Conservation (phyloP, 1,284 basidiomycete species). For the Inonotus obliquus region DNA sequence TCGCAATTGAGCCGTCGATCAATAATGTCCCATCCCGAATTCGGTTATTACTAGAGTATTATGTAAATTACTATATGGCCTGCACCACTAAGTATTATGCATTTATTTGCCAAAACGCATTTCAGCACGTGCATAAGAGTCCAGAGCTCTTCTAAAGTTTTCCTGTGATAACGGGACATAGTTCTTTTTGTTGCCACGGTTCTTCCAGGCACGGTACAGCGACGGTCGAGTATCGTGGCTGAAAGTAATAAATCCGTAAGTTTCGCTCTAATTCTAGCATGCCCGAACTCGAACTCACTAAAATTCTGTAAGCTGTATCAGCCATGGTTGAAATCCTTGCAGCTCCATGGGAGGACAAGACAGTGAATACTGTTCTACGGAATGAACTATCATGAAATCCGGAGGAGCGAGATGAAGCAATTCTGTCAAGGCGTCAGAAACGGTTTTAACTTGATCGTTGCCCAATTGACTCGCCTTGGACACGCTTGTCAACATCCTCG, state of each 20-base stretch:
- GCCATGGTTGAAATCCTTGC: constrained; percentile 76
- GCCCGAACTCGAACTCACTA: constrained; percentile 47
- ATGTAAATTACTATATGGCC: not conserved
- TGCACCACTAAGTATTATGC: not conserved
- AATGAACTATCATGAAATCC: constrained; percentile 71
- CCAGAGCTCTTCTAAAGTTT: constrained; percentile 57
- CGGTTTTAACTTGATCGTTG: not conserved
- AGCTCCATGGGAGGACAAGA: constrained; percentile 51
- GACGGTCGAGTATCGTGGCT: constrained; percentile 11
- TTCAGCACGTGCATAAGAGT: constrained; percentile 64
- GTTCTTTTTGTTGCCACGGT: constrained; percentile 1
- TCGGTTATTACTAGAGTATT: too few relatives aligned
- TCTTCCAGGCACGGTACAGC: constrained; percentile 8
- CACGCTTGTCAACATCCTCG: constrained; percentile 1
- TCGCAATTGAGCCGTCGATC: not conserved
- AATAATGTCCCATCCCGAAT: not conserved
- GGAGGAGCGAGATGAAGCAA: constrained; percentile 39
- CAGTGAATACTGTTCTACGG: constrained; percentile 36
- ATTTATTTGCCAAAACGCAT: constrained; percentile 67
- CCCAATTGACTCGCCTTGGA: not conserved
- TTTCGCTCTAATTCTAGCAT: not conserved
- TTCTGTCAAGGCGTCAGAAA: constrained; percentile 20
- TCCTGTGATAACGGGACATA: constrained; percentile 13
- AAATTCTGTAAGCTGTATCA: constrained; percentile 69
- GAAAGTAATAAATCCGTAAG: not conserved